phyloP scores from a whole-genome alignment of 371 early-diverging fungal species.

The Mortierella sp. region DNA sequence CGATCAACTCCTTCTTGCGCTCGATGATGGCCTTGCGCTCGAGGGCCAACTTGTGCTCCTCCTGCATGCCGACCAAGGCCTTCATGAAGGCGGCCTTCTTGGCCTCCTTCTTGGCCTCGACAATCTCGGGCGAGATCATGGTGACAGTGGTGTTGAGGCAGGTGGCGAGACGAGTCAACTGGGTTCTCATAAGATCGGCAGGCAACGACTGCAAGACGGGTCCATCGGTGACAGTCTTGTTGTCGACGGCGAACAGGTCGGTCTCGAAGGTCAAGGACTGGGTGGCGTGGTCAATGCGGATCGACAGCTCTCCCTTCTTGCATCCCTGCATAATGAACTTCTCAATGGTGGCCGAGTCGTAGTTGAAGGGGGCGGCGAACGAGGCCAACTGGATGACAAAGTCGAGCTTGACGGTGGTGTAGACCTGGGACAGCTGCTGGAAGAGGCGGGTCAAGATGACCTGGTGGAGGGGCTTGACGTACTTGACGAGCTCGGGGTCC shows the following conservation, averaged over 20 bases:
- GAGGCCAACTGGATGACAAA: conserved; percentile 90
- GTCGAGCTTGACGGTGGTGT: conserved; percentile 95
- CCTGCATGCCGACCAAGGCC: conserved; percentile 78
- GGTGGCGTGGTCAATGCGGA: conserved; percentile 95
- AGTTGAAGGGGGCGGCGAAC: conserved; percentile 89
- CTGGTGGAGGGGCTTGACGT: conserved; percentile 93
- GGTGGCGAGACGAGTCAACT: conserved; percentile 81
- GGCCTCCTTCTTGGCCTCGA: conserved; percentile 72
- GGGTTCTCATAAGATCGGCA: conserved; percentile 88
- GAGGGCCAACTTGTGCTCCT: conserved; percentile 86
- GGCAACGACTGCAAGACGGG: conserved; percentile 91
- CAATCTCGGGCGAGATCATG: conserved; percentile 86
- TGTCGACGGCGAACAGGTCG: conserved; percentile 82
- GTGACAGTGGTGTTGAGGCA: conserved; percentile 87
- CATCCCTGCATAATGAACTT: conserved; percentile 98
- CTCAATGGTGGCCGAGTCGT: conserved; percentile 91
- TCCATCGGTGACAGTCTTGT: conserved; percentile 78
- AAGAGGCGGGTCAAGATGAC: conserved; percentile 95
- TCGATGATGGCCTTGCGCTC: conserved; percentile 90
- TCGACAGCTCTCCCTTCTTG: conserved; percentile 94
- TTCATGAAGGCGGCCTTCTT: conserved; percentile 74
- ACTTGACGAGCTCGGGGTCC: conserved; percentile 84
- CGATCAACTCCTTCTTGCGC: conserved; percentile 92
- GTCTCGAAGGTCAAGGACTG: conserved; percentile 93
- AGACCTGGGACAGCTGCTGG: conserved; percentile 97